Evolutionary conservation across 176 grass and related monocot species (phyloP).

Genomic region (Oryza rufipogon): DNA sequence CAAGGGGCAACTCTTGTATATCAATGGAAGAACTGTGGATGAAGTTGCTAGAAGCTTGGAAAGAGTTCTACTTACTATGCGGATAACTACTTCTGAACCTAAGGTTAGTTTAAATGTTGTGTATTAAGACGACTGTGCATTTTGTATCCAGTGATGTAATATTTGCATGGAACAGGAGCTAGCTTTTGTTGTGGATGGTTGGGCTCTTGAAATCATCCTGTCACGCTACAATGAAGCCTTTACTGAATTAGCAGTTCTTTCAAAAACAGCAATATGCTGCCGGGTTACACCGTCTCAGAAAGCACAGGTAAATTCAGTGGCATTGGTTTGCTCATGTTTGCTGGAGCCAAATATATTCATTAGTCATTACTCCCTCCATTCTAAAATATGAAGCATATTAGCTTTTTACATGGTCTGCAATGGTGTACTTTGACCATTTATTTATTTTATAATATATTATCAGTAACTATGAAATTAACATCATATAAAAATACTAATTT

Average conservation of each 20-base stretch:
- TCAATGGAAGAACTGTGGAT: slow-evolving; percentile 86
- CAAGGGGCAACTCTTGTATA: slow-evolving; percentile 88
- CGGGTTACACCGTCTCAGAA: slow-evolving; percentile 99
- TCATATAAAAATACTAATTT: too few species aligned
- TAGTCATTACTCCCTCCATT: too few species aligned
- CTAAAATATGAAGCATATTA: too few species aligned
- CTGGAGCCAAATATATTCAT: slow-evolving; percentile 31
- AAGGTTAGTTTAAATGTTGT: slow-evolving; percentile 57
- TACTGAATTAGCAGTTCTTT: slow-evolving; percentile 82
- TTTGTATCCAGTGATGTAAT: slow-evolving; percentile 27
- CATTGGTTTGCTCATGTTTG: not conserved
- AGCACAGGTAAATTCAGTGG: slow-evolving; percentile 73
- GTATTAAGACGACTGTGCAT: slow-evolving; percentile 16
- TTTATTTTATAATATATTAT: too few species aligned
- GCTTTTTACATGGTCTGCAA: too few species aligned
- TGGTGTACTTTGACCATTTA: too few species aligned
- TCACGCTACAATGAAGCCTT: slow-evolving; percentile 72
- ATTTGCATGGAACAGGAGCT: slow-evolving; percentile 67
- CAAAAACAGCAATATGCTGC: slow-evolving; percentile 92
- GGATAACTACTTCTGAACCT: slow-evolving; percentile 92
- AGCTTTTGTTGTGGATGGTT: slow-evolving; percentile 98
- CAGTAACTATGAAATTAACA: too few species aligned
- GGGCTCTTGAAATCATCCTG: slow-evolving; percentile 96
- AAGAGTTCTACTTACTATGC: slow-evolving; percentile 91
- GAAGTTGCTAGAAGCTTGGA: slow-evolving; percentile 97